Base-by-base conservation (phyloP, 2,329 filamentous ascomycete species). In the Colletotrichum abscissum region DNA sequence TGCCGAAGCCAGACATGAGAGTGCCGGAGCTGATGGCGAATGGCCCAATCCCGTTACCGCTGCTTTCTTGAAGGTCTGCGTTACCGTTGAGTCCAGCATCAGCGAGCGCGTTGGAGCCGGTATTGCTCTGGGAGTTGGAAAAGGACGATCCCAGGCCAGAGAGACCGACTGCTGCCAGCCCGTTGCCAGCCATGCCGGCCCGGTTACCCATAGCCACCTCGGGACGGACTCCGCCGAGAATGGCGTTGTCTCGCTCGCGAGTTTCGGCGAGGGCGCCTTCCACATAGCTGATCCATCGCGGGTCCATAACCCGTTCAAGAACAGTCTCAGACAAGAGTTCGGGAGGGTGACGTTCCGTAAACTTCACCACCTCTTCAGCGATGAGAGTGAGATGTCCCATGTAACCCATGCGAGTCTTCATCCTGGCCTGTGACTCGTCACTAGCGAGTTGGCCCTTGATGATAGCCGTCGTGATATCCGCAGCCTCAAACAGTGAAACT, bases 321-420 rank as follows among this genome's bases (percentile, higher is more conserved):
- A 99, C 95, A 14, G 89, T 88, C 74, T 94, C 92, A 0, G 95
- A 97, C 11, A 98, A 88, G 24, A 96, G 86, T 83, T 98, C 95
- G 1, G 95, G 93, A 4, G 96, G 93, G 81, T 98, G 94, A 67
- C 97, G 92, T 83, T 98, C 97, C 46, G 95, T 98, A 80, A 99
- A 98, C 83, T 98, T 99, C 80, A 98, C 95, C 22, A 99, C 97
- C 83, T 99, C 97, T 83, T 99, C 97, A 35, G 97, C 96, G 73
- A 99, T 98, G 33, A 99, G 89, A 0, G 97, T 99, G 63, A 99
- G 87, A 82, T 99, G 97, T 3, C 97, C 97, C 95, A 99, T 99
- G 84, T 98, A 99, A 54, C 97, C 97, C 82, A 98, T 92, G 62
- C 97, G 93, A 83, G 97, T 98, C 82, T 94, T 95, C 76, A 91